These are phyloP conservation scores for Hippophae tibetana DNA, from an alignment of 306 rosid genomes.

Conservation along the genomic window DNA sequence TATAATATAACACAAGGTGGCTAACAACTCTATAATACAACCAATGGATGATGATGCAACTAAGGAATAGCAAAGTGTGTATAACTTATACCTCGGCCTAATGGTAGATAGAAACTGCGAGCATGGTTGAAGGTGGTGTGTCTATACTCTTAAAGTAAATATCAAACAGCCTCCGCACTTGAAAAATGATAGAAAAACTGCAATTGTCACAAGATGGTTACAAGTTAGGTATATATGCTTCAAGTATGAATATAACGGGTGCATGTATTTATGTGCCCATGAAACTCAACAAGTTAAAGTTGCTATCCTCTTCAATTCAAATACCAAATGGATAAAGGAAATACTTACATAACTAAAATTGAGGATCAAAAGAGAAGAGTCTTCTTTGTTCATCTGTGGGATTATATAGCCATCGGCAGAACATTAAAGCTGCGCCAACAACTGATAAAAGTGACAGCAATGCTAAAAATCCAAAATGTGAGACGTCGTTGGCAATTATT, in stretches of 20 bases:
- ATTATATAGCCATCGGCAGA: conserved; percentile 80
- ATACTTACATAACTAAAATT: conserved; percentile 36
- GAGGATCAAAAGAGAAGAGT: conserved; percentile 62
- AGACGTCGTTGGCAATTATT: conserved; percentile 70
- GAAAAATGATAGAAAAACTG: conserved; percentile 10
- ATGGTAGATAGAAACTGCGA: conserved; percentile 9
- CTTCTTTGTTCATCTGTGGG: conserved; percentile 71
- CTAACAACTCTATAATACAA: too few species aligned
- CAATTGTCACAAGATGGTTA: neutral
- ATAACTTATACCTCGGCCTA: conserved; percentile 10
- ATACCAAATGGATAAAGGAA: neutral
- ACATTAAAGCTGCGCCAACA: conserved; percentile 75
- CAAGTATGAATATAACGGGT: neutral
- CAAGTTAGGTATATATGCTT: neutral
- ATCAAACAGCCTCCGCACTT: conserved; percentile 9
- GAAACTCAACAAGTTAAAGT: neutral
- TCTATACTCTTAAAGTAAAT: neutral
- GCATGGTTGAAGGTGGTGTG: neutral
- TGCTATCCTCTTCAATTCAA: too few species aligned
- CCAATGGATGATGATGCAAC: too few species aligned
- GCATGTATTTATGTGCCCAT: neutral
- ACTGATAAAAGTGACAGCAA: conserved; percentile 74
- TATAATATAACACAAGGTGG: too few species aligned
- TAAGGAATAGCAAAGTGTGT: neutral
- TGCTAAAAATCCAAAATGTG: conserved; percentile 69